Evolutionary conservation across 257 asterid genomes (phyloP).

Genomic region (Fraxinus anomala): DNA sequence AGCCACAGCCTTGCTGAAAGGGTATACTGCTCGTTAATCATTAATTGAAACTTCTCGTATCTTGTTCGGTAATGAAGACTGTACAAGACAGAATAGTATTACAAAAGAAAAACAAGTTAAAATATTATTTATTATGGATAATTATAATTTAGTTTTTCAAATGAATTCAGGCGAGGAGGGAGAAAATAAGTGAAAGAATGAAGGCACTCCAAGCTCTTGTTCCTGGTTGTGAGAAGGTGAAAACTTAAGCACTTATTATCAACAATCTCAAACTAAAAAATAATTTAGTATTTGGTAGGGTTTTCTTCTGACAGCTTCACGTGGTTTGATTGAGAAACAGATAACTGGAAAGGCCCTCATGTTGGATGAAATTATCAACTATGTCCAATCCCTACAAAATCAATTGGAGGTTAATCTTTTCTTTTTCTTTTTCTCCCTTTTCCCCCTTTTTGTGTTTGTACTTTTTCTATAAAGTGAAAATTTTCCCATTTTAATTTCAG

Average conservation of each 20-base stretch:
- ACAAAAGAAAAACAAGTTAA: no score
- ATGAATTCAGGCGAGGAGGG: slow-evolving; percentile 48
- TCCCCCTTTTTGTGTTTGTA: background rate
- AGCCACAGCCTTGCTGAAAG: slow-evolving; percentile 73
- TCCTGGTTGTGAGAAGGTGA: slow-evolving; percentile 60
- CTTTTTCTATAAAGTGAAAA: background rate
- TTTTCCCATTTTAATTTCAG: slow-evolving; percentile 37
- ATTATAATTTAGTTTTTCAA: background rate
- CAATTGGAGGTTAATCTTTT: slow-evolving; percentile 73
- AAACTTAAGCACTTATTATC: background rate
- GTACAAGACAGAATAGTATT: no score
- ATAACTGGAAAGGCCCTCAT: slow-evolving; percentile 92
- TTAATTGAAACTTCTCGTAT: background rate
- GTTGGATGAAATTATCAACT: slow-evolving; percentile 90
- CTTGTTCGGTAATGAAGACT: no score
- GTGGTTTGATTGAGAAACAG: slow-evolving; percentile 56
- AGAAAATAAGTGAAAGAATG: slow-evolving; percentile 59
- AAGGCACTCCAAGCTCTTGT: slow-evolving; percentile 55
- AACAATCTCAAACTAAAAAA: background rate
- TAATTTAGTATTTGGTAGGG: background rate
- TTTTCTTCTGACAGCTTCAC: slow-evolving; percentile 9
- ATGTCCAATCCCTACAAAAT: slow-evolving; percentile 85
- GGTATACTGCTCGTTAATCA: slow-evolving; percentile 38
- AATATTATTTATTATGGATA: no score
- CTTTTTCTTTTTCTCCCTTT: background rate